Evolutionary conservation across 352 stramenopile genomes (phyloP), one percentile per base, ranked within the genome.

Genomic region (Aphanomyces invadans): DNA sequence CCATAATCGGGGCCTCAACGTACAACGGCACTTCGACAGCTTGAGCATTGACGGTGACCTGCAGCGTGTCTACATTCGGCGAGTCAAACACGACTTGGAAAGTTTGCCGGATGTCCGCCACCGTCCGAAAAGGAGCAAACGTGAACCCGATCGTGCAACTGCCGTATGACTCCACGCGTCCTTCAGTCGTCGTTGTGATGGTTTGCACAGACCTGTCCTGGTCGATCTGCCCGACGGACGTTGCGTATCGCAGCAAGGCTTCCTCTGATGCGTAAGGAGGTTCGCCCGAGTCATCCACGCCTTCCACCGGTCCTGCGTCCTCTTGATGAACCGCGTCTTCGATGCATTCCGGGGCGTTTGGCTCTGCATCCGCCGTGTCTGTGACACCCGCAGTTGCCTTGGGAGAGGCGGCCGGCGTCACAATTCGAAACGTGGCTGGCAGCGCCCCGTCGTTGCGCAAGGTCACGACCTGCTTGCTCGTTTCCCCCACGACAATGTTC

Each of bases 401-500:
- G 21, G 46, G 15, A 19, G 57, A 7, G 42, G 62, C 29, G 17
- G 26, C 61, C 19, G 10, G 65, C n/a, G 33, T 1, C 2, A 57
- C 26, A 23, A 90, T 60, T 3, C 57, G 64, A 55, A 80, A 90
- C n/a, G 74, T 69, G 0, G 90, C 69, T 0, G 80, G 75, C 7
- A 96, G 65, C 9, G 88, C 87, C 2, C 86, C 85, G 10, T 78
- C 70, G 56, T 97, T 97, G 5, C 77, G 70, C 2, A 97, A 70
- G 10, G 68, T 73, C 19, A 96, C 49, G 0, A 60, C 49, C 2
- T 88, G 62, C 12, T 74, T 80, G 39, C 75, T 73, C 3, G 74
- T 85, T 53, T 97, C 87, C 1, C 90, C 90, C 25, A 90, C 77
- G 7, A 96, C 79, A 2, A 95, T 75, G 39, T 85, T 77, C 15